phyloP scores from a whole-genome alignment of 1,284 basidiomycete genomes.

The Rhodotorula sp. region DNA sequence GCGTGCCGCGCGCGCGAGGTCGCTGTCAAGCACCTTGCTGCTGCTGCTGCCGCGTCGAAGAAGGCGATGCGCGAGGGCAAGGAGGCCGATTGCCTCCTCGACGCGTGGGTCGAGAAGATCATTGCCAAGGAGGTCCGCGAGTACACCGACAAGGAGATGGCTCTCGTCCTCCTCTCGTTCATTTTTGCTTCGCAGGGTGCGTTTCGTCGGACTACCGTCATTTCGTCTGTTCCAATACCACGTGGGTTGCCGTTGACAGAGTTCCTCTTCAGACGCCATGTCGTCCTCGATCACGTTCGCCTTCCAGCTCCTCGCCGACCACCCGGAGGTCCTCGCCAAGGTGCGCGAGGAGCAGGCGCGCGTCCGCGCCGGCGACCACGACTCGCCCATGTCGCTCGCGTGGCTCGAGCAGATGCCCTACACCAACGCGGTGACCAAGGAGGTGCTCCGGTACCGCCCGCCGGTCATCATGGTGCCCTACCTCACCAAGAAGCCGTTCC shows the following conservation, averaged over 20 bases:
- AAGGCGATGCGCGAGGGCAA: slow-evolving; percentile 76
- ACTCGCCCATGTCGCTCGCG: slow-evolving; percentile 82
- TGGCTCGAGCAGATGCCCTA: slow-evolving; percentile 91
- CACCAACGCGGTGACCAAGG: slow-evolving; percentile 86
- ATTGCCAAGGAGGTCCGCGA: slow-evolving; percentile 65
- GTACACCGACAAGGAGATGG: slow-evolving; percentile 93
- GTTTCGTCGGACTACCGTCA: slow-evolving; percentile 8
- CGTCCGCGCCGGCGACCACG: slow-evolving; percentile 75
- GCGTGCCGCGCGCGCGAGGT: slow-evolving; percentile 90
- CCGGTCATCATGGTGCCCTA: slow-evolving; percentile 77
- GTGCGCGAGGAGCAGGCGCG: slow-evolving; percentile 87
- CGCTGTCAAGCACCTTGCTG: slow-evolving; percentile 66
- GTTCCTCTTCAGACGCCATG: slow-evolving; percentile 73
- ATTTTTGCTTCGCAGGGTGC: slow-evolving; percentile 83
- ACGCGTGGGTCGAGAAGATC: slow-evolving; percentile 85
- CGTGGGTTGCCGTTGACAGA: not conserved
- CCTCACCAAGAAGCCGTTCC: slow-evolving; percentile 82
- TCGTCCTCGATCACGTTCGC: slow-evolving; percentile 75
- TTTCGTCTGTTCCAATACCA: too few relatives aligned
- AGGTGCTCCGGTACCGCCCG: slow-evolving; percentile 67
- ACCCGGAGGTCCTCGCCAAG: slow-evolving; percentile 84
- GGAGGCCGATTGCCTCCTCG: slow-evolving; percentile 85
- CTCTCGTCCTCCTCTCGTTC: slow-evolving; percentile 87
- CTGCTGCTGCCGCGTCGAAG: slow-evolving; percentile 70
- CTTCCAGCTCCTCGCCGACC: slow-evolving; percentile 94